Evolutionary conservation across 169 alveolate genomes (phyloP), one percentile per base, ranked within the genome.

Genomic region (Theileria sp.): DNA sequence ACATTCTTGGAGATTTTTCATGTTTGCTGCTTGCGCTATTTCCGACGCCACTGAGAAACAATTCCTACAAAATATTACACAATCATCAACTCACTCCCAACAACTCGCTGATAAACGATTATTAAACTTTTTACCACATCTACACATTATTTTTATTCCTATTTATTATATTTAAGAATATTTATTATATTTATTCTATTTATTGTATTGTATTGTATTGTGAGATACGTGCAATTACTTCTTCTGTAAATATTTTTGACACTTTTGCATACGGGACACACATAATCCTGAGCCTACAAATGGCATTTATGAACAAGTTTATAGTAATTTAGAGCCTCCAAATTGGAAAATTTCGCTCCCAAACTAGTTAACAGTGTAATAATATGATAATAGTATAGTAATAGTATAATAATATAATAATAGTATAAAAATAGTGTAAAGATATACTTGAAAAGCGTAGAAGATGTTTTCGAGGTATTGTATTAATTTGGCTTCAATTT

Each of bases 381-480:
- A n/a, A n/a, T n/a, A n/a, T n/a, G n/a, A n/a, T n/a, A n/a, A n/a
- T n/a, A n/a, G n/a, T n/a, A n/a, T n/a, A n/a, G n/a, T n/a, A n/a
- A n/a, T n/a, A n/a, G n/a, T n/a, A n/a, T n/a, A n/a, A n/a, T n/a
- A n/a, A n/a, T n/a, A n/a, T n/a, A n/a, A n/a, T n/a, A n/a, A n/a
- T n/a, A n/a, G n/a, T n/a, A n/a, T n/a, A n/a, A n/a, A n/a, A n/a
- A n/a, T n/a, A n/a, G n/a, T n/a, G n/a, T n/a, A n/a, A n/a, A n/a
- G n/a, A n/a, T n/a, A n/a, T 28, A 77, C 79, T 58, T 85, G 91
- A 50, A 62, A 79, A 6, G 87, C 91, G 50, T 75, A 79, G 64
- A 85, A 85, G 3, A 79, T 58, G 21, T 85, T 44, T 51, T 85
- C 88, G 80, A 85, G 60, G 34, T 61, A 79, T 60, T 73, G 58